Evolutionary conservation across 78 protist species (phyloP).

Genomic region (Diacronema lutheri): DNA sequence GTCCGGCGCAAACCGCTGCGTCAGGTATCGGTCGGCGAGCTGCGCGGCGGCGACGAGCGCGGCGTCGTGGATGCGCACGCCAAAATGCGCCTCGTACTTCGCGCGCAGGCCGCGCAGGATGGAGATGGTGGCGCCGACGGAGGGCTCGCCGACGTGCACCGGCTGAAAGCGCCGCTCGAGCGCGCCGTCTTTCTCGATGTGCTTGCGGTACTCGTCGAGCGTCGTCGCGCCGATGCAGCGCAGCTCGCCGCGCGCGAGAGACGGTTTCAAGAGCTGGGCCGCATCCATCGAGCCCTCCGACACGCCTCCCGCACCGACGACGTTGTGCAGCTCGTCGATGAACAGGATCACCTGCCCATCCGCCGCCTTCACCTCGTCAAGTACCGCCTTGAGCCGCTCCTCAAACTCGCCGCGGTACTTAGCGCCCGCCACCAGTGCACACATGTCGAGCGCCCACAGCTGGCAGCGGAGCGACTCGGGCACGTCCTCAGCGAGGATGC

Average conservation of each 20-base stretch:
- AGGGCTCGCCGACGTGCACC: constrained; percentile 89
- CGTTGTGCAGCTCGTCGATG: constrained; percentile 97
- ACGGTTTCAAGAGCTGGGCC: constrained; percentile 96
- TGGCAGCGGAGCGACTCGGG: constrained; percentile 76
- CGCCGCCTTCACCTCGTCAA: constrained; percentile 88
- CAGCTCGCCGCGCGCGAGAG: constrained; percentile 97
- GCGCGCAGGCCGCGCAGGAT: constrained; percentile 90
- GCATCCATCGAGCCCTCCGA: constrained; percentile 98
- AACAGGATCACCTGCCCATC: constrained; percentile 89
- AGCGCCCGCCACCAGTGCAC: constrained; percentile 97
- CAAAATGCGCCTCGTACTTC: constrained; percentile 42
- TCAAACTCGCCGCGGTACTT: constrained; percentile 98
- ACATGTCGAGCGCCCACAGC: constrained; percentile 92
- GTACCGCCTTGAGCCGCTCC: constrained; percentile 94
- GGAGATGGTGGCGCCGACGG: constrained; percentile 88
- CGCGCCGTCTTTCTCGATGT: constrained; percentile 97
- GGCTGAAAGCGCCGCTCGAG: constrained; percentile 88
- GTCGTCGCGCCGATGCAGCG: constrained; percentile 99
- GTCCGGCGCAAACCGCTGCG: constrained; percentile 95
- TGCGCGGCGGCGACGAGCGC: constrained; percentile 93
- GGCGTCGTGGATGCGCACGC: constrained; percentile 79
- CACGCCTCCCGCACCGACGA: constrained; percentile 96
- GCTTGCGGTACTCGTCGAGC: constrained; percentile 89
- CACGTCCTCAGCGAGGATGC: constrained; percentile 94
- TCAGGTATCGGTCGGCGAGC: constrained; percentile 88